Base-by-base conservation (phyloP, 75 land plant species). In the Sequoiadendron giganteum region DNA sequence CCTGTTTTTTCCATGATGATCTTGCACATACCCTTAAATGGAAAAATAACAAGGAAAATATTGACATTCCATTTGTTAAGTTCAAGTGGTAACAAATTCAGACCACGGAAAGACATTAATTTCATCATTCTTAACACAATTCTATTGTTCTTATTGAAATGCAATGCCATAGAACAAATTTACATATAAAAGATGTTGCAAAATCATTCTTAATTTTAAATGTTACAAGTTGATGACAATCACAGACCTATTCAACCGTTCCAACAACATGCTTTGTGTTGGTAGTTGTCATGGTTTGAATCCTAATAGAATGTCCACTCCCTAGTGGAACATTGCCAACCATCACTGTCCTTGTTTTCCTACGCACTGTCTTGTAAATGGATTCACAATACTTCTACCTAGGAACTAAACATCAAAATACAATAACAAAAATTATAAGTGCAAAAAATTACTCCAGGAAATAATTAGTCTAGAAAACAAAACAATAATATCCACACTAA, bases 261-360 rank as follows among this genome's bases (percentile, higher is more conserved):
- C 88, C 99, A 84, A 92, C 87, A 81, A 98, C 97, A 92, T 98
- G 95, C 85, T 96, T 97, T 6, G 99, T 98, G 88, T 98, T 99
- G 43, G 95, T 93, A 81, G 99, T 98, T 32, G 99, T 98, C 99
- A 98, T 98, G 18, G 99, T 98, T 88, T 98, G 99, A 86, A 98
- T 92, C 77, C 99, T 91, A 49, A 98, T 95, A 2, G 99, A 97
- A 92, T 98, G 97, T 38, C 97, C 99, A 90, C 99, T 98, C 1
- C 99, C 99, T 85, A 98, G 92, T 30, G 99, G 92, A 16, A 98
- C 99, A 86, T 94, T 91, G 42, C 99, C 99, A 84, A 98, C 92
- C 96, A 94, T 93, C 86, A 98, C 97, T 42, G 99, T 98, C 28
- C 94, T 78, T 30, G 99, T 98, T 87, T 95, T 97, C 86, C 99